A percentile compares a stretch with the other conserved stretches of the same genome.
These are phyloP conservation scores for Centella asiatica DNA, from an alignment of 129 eudicot genomes.

Conservation along the genomic window DNA sequence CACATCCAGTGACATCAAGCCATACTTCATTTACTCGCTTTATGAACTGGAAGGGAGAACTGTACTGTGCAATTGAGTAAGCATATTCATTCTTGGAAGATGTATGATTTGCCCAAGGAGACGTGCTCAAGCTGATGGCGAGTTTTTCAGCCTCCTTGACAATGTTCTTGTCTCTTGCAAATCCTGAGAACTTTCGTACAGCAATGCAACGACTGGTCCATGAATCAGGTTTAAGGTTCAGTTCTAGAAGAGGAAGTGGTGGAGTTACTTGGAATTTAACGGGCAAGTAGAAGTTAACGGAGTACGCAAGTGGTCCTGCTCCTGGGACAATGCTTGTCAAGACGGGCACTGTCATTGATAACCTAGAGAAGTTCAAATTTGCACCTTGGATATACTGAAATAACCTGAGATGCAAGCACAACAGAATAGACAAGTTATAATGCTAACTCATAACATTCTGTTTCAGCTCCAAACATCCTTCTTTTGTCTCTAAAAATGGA, in stretches of 20 bases:
- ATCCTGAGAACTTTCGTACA: slow-evolving; percentile 75
- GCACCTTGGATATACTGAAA: slow-evolving; percentile 89
- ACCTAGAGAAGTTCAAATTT: slow-evolving; percentile 68
- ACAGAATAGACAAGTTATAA: neutral
- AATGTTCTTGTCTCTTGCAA: slow-evolving; percentile 60
- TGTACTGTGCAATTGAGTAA: slow-evolving; percentile 80
- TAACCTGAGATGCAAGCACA: slow-evolving; percentile 32
- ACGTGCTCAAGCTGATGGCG: slow-evolving; percentile 59
- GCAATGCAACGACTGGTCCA: slow-evolving; percentile 69
- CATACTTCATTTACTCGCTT: slow-evolving; percentile 85
- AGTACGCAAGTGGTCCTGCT: slow-evolving; percentile 70
- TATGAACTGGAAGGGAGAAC: slow-evolving; percentile 56
- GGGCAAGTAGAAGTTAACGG: slow-evolving; percentile 61
- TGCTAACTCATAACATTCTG: neutral
- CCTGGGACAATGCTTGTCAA: slow-evolving; percentile 68
- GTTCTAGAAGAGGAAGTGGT: slow-evolving; percentile 87
- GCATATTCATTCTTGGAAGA: slow-evolving; percentile 50
- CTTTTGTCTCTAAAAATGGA: neutral
- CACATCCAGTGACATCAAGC: slow-evolving; percentile 60
- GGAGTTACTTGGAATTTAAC: slow-evolving; percentile 58
- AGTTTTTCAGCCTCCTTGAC: slow-evolving; percentile 67
- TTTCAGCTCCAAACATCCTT: neutral
- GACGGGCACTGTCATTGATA: slow-evolving; percentile 65
- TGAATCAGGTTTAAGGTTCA: slow-evolving; percentile 49
- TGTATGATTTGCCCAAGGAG: slow-evolving; percentile 67